Base-by-base conservation (phyloP, 305 asterid species). In the Ruellia speciosa region DNA sequence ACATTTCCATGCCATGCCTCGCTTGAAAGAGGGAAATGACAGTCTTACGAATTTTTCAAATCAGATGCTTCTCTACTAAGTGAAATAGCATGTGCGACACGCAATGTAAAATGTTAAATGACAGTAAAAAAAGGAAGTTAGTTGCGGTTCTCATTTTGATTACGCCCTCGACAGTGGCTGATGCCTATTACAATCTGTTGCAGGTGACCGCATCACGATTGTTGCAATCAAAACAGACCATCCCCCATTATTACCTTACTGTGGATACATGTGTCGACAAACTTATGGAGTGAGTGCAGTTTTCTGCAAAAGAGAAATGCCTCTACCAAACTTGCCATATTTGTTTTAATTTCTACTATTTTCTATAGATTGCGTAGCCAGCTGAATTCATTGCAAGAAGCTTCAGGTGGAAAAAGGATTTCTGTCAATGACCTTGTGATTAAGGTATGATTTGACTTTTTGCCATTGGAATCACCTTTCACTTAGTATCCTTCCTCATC, bases 221-320 rank as follows among this genome's bases (percentile, higher is more conserved):
- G 73, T 70, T 94, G 90, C 87, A 80, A 58, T 94, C 97, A 54
- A 94, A 89, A 67, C 97, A 94, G 75, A 89, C 99, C 56, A 94
- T 94, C 68, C 99, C 99, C 0, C 99, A 94, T 73, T 94, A 94
- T 73, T 94, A 94, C 73, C 73, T 94, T 57, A 89, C 95, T 35
- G 96, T 94, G 59, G 97, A 89, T 77, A 72, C 97, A 67, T 79
- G 99, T 45, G 94, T 94, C 6, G 97, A 89, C 86, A 84, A 94
- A 78, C 96, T 94, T 54, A 73, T 87, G 81, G 95, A 83, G 99
- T 94, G 83, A 87, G 99, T 73, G 61, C 17, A 57, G 56, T 43
- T 69, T 63, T 59, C 40, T 47, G 41, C 58, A 31, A 47, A 53
- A 66, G 66, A 49, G 56, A 41, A 58, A 15, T 51, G 49, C 28